Conservation (phyloP, 139 green algal species). For the Edaphochlamys debaryana region DNA sequence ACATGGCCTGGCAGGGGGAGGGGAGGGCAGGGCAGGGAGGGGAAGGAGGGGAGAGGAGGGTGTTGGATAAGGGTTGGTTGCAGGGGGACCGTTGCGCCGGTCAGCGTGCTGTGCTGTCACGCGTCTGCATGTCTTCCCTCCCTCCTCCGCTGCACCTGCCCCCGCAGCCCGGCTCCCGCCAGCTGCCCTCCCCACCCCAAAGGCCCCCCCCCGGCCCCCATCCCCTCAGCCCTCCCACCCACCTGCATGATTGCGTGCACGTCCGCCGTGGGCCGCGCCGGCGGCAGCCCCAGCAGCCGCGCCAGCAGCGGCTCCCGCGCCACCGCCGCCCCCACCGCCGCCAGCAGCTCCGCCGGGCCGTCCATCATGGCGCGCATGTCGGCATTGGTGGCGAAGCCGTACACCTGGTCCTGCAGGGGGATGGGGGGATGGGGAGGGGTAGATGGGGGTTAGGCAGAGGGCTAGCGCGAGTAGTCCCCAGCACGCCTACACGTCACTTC, state of each 20-base stretch:
- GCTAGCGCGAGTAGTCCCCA: no score
- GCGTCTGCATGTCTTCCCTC: no score
- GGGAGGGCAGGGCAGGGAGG: not conserved
- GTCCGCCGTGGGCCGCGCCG: not conserved
- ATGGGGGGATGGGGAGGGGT: not conserved
- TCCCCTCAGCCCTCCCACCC: no score
- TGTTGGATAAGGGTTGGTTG: no score
- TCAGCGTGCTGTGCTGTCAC: no score
- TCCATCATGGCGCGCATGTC: conserved; percentile 43
- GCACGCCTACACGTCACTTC: no score
- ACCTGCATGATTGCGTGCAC: conserved; percentile 39
- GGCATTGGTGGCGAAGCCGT: conserved; percentile 48
- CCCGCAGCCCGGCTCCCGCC: no score
- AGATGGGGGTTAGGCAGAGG: no score
- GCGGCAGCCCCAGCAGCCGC: conserved; percentile 51
- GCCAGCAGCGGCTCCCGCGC: conserved; percentile 53
- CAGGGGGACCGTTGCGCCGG: not conserved
- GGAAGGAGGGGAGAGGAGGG: not conserved
- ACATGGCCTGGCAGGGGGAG: conserved; percentile 5
- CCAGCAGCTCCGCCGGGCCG: conserved; percentile 29
- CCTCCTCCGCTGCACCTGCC: no score
- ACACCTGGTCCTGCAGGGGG: conserved; percentile 39
- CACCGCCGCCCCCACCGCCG: conserved; percentile 34
- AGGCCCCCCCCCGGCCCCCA: no score
- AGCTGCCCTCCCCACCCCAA: no score